Evolutionary conservation across 257 asterid genomes (phyloP), one percentile per base, ranked within the genome.

Genomic region (Solanum sitiens): DNA sequence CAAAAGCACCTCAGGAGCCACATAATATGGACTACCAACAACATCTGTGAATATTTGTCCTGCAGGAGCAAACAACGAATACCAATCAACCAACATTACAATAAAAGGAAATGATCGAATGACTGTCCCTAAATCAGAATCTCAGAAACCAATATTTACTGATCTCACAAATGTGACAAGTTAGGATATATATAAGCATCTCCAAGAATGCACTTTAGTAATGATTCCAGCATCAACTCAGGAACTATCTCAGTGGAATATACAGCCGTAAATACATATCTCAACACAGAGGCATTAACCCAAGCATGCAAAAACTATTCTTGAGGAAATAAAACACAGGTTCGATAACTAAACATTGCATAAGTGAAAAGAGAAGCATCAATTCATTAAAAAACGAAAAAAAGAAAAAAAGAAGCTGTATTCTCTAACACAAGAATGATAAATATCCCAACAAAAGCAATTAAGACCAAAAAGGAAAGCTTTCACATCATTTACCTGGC

Each of bases 1-100:
- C 73, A 61, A 65, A 40, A 65, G 76, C 50, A 59, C 87, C 87
- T 84, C 87, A 4, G 87, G 87, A 23, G 87, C 87, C 39, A 84
- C 87, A n/a, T 84, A 84, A 65, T 84, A 84, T 59, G 87, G 87
- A 84, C 87, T 84, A 35, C 87, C 87, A 84, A 84, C 87, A 13
- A 84, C 87, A 65, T 84, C 87, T 39, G 75, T 23, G 75, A 84
- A 84, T 35, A 65, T 84, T 63, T 84, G 75, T 37, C 61, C 87
- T 84, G 39, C 71, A 11, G 3, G 20, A 82, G 45, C 45, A 18
- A 10, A 82, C 71, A 50, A 53, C 7, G 6, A 50, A 20, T 82
- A 50, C 44, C 85, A 80, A 27, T 50, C 68, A 80, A 47, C 86
- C 45, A 82, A 20, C 86, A 82, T 30, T 45, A 50, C 45, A 32